phyloP scores from a whole-genome alignment of 1,284 basidiomycete genomes.

The Trametes pubescens region DNA sequence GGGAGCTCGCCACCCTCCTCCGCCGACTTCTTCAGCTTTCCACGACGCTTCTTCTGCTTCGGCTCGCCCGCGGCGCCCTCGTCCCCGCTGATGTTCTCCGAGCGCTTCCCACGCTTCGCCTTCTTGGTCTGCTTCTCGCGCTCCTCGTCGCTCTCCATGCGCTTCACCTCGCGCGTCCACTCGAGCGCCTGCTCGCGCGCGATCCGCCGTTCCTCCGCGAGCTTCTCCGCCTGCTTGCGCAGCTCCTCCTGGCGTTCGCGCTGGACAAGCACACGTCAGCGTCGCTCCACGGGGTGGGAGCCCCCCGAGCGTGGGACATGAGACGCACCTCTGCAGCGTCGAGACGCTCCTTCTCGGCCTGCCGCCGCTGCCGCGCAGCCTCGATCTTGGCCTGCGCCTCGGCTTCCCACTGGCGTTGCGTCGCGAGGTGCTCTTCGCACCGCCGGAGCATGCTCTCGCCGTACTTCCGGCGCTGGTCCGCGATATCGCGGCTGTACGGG shows the following conservation, averaged over 20 bases:
- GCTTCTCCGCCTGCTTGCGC: constrained; percentile 66
- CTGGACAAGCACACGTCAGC: constrained; percentile 43
- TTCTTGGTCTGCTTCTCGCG: constrained; percentile 72
- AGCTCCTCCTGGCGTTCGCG: constrained; percentile 65
- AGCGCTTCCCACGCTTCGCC: constrained; percentile 55
- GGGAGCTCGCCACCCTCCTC: constrained; percentile 40
- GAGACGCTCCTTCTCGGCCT: constrained; percentile 68
- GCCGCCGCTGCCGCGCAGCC: constrained; percentile 71
- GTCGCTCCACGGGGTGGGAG: background rate
- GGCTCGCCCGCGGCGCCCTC: constrained; percentile 50
- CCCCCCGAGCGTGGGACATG: background rate
- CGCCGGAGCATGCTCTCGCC: constrained; percentile 85
- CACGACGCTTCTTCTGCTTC: constrained; percentile 40
- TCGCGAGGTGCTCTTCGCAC: constrained; percentile 78
- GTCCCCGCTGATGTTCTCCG: constrained; percentile 60
- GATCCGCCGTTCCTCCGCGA: constrained; percentile 76
- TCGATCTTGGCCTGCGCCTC: constrained; percentile 80
- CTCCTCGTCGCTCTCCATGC: constrained; percentile 79
- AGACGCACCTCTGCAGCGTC: constrained; percentile 66
- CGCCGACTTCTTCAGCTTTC: constrained; percentile 38
- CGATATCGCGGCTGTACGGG: constrained; percentile 88
- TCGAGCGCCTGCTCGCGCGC: constrained; percentile 83
- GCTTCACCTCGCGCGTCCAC: constrained; percentile 71
- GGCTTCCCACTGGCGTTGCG: constrained; percentile 79
- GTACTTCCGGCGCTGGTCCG: constrained; percentile 88